Evolutionary conservation across 2,329 filamentous ascomycete genomes (phyloP), one percentile per base, ranked within the genome.

Genomic region (Nannizzia gypsea): DNA sequence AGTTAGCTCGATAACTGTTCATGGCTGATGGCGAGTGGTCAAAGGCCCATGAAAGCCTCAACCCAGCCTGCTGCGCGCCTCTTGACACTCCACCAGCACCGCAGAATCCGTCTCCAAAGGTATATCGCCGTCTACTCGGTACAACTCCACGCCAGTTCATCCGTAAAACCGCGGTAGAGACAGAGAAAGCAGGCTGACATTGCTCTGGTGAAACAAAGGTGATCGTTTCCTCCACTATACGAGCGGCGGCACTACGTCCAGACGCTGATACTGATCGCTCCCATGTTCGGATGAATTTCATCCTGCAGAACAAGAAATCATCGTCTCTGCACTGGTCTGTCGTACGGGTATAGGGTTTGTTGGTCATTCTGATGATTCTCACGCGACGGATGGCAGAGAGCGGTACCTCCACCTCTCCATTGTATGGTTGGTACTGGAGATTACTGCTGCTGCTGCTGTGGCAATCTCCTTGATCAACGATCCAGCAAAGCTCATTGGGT

Each of bases 61-160:
- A 73, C 0, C 87, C 87, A 0, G 81, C 81, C 56, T 74, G 67
- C 11, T 68, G 60, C 0, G 87, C 87, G 0, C 87, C 89, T 1
- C 80, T 74, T 0, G 87, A 87, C 0, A 83, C 81, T 3, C 89
- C 89, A 0, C 89, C 88, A 1, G 81, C 86, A 1, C 89, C 88
- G 36, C 83, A 87, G 63, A 89, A 93, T 0, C 81, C 78, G 67
- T 93, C 89, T 1, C 83, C 86, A 24, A 86, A 82, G 0, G 83
- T 87, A 62, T 89, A 89, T 42, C 74, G 76, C 52, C 63, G 13
- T 42, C 40, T 15, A 8, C 8, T 17, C 8, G 17, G 24, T 4
- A 17, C 15, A 15, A 3, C 15, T 6, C 54, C 56, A 36, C 74
- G 67, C 72, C 73, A 76, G 6, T 60, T 6, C 2, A 65, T 58